Evolutionary conservation across 345 rosid genomes (phyloP), one percentile per base, ranked within the genome.

Genomic region (Cardiospermum halicacabum): DNA sequence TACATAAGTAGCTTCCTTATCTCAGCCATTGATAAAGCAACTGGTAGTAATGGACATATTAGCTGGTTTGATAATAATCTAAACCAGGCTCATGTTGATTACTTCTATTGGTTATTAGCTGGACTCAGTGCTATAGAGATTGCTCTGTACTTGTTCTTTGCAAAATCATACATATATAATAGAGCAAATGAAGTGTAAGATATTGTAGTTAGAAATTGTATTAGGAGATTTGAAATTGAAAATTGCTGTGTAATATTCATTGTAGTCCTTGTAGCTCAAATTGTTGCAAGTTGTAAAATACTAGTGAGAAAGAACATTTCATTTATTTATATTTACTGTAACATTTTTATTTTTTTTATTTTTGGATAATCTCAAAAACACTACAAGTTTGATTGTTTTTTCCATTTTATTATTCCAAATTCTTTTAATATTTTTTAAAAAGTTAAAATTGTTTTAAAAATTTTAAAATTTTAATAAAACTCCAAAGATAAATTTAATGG

Each of bases 81-180:
- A 43, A 85, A 80, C 70, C 60, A 58, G 53, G 86, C 80, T 31
- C 89, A 82, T 78, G 73, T 85, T n/a, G 78, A 85, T 64, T 82
- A 80, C 69, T 85, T 80, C 39, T 85, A 85, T 53, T 78, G 80
- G 79, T 37, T 82, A 28, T 75, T 85, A 4, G 78, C 81, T n/a
- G 77, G 78, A 66, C 11, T 81, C 58, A 84, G 83, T 65, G 53
- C 72, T 61, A 50, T 81, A 26, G 86, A 68, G 49, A 60, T 84
- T 42, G 69, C 31, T 39, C 65, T 62, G 25, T 84, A 68, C 71
- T 54, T 81, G 64, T 84, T 66, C 65, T 77, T 81, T 55, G 70
- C 89, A 4, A 84, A 62, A 42, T 67, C 81, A 8, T 81, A 81
- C 62, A 67, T 77, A 34, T 77, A 77, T 65, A 77, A 50, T 22